Conservation (phyloP, 176 grass and related monocot species). For the Aegilops longissima region DNA sequence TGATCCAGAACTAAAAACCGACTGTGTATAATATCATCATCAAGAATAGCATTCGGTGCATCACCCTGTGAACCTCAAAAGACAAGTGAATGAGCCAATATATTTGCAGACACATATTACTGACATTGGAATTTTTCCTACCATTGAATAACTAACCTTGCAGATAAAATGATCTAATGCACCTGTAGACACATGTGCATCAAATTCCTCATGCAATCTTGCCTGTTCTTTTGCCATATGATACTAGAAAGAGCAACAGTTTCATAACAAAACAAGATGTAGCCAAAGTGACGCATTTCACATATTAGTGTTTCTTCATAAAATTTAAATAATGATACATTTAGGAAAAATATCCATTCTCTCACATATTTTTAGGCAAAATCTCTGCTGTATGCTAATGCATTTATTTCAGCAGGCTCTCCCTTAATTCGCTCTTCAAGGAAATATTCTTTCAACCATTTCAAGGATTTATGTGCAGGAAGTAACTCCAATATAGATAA, state of each 20-base stretch:
- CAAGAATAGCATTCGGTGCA: not conserved
- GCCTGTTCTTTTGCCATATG: constrained; percentile 23
- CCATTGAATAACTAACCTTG: not conserved
- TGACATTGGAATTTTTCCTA: not conserved
- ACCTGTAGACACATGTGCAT: not conserved
- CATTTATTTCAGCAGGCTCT: not conserved
- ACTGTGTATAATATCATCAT: not conserved
- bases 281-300: not conserved
- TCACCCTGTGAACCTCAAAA: not conserved
- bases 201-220: constrained; percentile 13
- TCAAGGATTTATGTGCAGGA: not conserved
- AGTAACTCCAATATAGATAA: not conserved
- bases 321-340: not conserved
- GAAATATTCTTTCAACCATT: not conserved
- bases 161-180: constrained; percentile 6
- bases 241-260: not conserved
- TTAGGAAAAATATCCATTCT: not conserved
- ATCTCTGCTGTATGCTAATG: not conserved
- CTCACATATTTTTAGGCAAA: not conserved
- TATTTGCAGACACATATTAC: not conserved
- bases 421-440: not conserved
- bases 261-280: not conserved
- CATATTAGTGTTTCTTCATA: not conserved
- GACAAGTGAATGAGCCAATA: not conserved
- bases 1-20: constrained; percentile 12